These are phyloP conservation scores for Claviceps sorghi DNA, from an alignment of 2,329 filamentous ascomycete species.

Conservation along the genomic window DNA sequence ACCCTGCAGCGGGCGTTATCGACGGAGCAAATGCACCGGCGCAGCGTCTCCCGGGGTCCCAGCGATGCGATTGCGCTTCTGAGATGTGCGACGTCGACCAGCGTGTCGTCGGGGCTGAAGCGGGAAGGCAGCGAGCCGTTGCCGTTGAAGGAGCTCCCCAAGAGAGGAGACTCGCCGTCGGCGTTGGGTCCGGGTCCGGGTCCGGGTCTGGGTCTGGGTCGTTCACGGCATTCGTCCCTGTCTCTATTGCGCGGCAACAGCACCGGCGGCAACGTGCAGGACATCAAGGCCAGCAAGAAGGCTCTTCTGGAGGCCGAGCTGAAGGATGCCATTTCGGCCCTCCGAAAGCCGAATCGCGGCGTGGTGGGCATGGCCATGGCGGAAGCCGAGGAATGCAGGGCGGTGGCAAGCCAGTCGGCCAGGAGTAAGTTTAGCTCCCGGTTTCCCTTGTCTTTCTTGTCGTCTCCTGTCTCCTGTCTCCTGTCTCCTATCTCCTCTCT, in stretches of 20 bases:
- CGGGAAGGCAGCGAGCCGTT: conserved; percentile 50
- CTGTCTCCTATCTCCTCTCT: not conserved
- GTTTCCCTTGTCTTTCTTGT: not conserved
- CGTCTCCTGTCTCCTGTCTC: no score
- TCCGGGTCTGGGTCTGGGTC: conserved; percentile 7
- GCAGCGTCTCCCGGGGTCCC: conserved; percentile 41
- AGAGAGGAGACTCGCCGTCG: conserved; percentile 22
- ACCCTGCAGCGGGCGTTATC: conserved; percentile 49
- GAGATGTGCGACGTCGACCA: conserved; percentile 52
- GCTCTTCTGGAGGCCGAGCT: conserved; percentile 55
- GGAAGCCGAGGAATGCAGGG: conserved; percentile 51
- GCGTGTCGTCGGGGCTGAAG: conserved; percentile 47
- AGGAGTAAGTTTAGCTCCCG: conserved; percentile 33
- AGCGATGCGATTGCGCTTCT: conserved; percentile 46
- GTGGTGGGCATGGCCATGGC: conserved; percentile 52
- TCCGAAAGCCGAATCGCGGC: conserved; percentile 63
- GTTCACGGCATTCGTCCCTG: conserved; percentile 26
- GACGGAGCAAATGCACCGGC: conserved; percentile 39
- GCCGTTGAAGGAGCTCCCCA: conserved; percentile 34
- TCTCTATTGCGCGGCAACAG: conserved; percentile 28
- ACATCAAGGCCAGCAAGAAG: conserved; percentile 48
- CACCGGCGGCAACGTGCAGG: conserved; percentile 35
- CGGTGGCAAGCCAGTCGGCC: conserved; percentile 27
- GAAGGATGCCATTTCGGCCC: conserved; percentile 55
- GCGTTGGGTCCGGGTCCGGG: conserved; percentile 3